Base-by-base conservation (phyloP, 306 rosid species). In the Rubus idaeus region DNA sequence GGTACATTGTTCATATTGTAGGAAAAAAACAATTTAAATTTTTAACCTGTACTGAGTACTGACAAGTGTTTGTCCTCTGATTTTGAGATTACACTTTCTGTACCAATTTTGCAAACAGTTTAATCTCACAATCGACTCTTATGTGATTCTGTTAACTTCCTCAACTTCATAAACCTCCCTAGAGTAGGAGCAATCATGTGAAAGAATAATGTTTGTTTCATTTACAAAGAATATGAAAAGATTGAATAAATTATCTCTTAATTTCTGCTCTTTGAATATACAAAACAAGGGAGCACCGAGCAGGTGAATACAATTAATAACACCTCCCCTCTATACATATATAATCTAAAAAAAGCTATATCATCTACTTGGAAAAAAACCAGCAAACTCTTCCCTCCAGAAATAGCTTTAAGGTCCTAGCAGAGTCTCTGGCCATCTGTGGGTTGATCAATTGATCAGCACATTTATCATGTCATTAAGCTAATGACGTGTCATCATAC, bases 151-250 rank as follows among this genome's bases (percentile, higher is more conserved):
- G 13, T 42, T 2, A 23, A 4, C 3, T 30, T 63, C 9, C 56
- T 45, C 5, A 46, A 68, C 53, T 13, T 45, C 73, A 11, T 6
- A 40, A 30, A 49, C 8, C 17, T 47, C 23, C 13, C 10, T 44
- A 68, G 20, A 13, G 7, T 9, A 5, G 55, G 40, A 6, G n/a
- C 78, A 30, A 37, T 58, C 20, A 9, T 17, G 8, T 74, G 20
- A 49, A 52, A 66, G 61, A 71, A 66, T 55, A 21, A 60, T 26
- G 17, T 57, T 76, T 7, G 12, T 56, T 70, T 66, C 42, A 79
- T 77, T 13, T 83, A 83, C 84, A 83, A 70, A 71, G 71, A 73
- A 79, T 26, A 50, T 61, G 65, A 42, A 66, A 51, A 69, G 8
- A 44, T 23, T 20, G 68, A 53, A 53, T 53, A 53, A 40, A 46